Percentiles rank a stretch among this genome's conserved stretches.
Conservation (phyloP, 176 grass and related monocot species). For the Themeda triandra region DNA sequence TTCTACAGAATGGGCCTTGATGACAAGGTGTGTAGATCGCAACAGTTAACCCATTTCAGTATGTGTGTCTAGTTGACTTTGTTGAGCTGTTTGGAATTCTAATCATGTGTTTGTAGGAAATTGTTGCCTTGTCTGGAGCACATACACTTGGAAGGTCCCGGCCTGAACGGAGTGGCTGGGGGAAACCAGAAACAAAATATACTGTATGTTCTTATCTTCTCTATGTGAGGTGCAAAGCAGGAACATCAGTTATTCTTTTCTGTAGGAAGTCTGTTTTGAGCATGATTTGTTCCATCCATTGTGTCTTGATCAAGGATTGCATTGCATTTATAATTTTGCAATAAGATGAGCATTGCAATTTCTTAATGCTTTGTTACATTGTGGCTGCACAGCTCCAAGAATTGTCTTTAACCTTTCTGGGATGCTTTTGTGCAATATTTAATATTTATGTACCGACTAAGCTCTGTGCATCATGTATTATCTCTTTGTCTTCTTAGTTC, state of each 20-base stretch:
- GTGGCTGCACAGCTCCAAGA: background rate
- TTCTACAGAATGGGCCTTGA: conserved; percentile 98
- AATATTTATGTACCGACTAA: background rate
- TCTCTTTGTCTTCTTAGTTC: background rate
- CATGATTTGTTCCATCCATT: background rate
- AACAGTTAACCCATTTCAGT: background rate
- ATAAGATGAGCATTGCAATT: background rate
- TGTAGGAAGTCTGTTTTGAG: background rate
- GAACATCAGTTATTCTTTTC: background rate
- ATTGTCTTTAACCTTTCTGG: background rate
- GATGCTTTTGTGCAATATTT: background rate
- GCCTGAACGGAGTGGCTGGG: conserved; percentile 95
- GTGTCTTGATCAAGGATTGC: background rate
- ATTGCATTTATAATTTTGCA: conserved; percentile 15
- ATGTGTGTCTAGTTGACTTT: conserved; percentile 6
- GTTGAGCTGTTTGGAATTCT: conserved; percentile 24
- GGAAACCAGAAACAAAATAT: conserved; percentile 96
- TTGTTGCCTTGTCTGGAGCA: conserved; percentile 92
- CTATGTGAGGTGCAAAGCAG: background rate
- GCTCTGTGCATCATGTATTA: background rate
- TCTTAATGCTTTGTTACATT: conserved; percentile 1
- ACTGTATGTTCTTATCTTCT: conserved; percentile 65
- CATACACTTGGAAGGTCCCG: conserved; percentile 95
- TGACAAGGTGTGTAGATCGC: conserved; percentile 68
- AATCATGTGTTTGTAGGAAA: conserved; percentile 62